Base-by-base conservation (phyloP, 169 alveolate genomes). In the Eimeria brunetti region DNA sequence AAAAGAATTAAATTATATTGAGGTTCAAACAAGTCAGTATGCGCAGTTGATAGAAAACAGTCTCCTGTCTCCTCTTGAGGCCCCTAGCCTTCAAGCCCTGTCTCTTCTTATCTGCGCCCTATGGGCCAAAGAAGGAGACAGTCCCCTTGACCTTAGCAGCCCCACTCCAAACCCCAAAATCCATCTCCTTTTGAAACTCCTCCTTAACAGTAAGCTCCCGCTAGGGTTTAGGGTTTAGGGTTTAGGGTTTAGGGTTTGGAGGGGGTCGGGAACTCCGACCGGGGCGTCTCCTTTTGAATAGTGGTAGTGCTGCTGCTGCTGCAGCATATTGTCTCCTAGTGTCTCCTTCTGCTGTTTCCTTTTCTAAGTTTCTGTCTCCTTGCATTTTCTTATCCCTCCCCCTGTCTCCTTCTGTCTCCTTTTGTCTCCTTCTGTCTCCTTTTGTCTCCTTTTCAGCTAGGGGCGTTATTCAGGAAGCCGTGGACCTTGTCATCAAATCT, bases 51-150 rank as follows among this genome's bases (percentile, higher is more conserved):
- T 81, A 16, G 89, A 81, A 30, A 6, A 22, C 0, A 24, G 11
- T 7, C 49, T 81, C n/a, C 30, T 81, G n/a, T 46, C 89, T 64
- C 41, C 64, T 11, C 11, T 81, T 14, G 49, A 38, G 0, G 27
- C 71, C 44, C 33, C 33, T 14, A 51, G 73, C 49, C 27, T 38
- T 7, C 41, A 73, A 8, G 69, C 53, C 53, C 22, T 46, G 44
- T 36, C 73, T 0, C 73, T 81, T 24, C 73, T 81, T 18, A 24
- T n/a, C 27, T 60, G 53, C 33, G 89, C 73, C 73, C 75, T 81
- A 7, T 81, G 89, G 89, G 89, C 89, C 5, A 81, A 30, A 53
- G 89, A 81, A 30, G 49, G 27, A 81, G 73, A 30, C 9, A 4
- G 4, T 0, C n/a, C n/a, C 44, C 53, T 30, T 2, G 27, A 27